Percentiles rank a stretch among this genome's conserved stretches.
Conservation (phyloP, 192 early-diverging fungal species). For the Linnemannia zychae region DNA sequence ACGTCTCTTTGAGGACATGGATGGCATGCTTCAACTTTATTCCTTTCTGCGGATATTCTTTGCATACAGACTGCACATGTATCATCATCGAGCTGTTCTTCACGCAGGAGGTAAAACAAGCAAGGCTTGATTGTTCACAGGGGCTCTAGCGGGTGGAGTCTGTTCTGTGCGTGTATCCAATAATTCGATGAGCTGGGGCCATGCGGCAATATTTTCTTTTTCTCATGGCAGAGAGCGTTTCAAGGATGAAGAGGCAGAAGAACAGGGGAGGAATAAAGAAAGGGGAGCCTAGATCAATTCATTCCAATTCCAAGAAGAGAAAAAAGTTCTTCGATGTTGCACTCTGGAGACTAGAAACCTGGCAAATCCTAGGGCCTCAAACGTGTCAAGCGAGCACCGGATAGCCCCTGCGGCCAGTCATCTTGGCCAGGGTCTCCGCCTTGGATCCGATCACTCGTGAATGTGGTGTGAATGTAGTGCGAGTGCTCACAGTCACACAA, state of each 20-base stretch:
- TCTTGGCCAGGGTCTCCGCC: background rate
- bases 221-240: background rate
- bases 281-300: background rate
- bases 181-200: background rate
- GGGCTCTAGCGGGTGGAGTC: background rate
- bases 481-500: too few species aligned
- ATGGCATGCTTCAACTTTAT: background rate
- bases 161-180: background rate
- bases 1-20: background rate
- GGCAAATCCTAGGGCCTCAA: background rate
- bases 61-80: background rate
- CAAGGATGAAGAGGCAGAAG: background rate
- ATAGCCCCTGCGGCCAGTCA: background rate
- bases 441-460: background rate
- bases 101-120: background rate
- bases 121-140: background rate
- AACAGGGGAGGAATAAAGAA: background rate
- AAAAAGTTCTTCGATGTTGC: background rate
- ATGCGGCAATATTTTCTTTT: background rate
- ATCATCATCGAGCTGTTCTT: background rate
- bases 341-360: background rate
- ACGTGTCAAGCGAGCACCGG: background rate
- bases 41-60: background rate
- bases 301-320: background rate
- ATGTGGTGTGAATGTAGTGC: too few species aligned